phyloP scores from a whole-genome alignment of 2,329 filamentous ascomycete genomes.

The Amylocarpus encephaloides region DNA sequence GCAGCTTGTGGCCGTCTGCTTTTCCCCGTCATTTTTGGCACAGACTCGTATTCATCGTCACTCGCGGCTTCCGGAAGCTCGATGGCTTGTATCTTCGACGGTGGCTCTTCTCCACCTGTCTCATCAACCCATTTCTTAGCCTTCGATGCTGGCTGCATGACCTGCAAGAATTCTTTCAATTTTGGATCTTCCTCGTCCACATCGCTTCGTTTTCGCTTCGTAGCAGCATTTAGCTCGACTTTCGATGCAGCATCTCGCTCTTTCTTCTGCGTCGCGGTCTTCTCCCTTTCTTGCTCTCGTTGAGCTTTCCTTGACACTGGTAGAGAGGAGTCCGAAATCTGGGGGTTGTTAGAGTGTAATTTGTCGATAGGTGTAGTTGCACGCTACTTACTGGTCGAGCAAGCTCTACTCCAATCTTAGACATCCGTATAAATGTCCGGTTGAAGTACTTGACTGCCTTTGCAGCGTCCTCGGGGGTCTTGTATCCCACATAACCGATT shows the following conservation, averaged over 20 bases:
- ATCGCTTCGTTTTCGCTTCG: constrained; percentile 62
- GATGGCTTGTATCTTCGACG: constrained; percentile 36
- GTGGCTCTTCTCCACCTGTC: constrained; percentile 35
- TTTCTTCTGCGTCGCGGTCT: constrained; percentile 20
- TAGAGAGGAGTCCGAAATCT: constrained; percentile 34
- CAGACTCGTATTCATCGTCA: constrained; percentile 69
- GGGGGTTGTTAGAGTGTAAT: constrained; percentile 9
- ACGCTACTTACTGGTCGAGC: constrained; percentile 64
- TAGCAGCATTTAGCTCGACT: constrained; percentile 33
- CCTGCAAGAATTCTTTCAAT: constrained; percentile 76
- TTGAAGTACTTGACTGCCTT: constrained; percentile 93
- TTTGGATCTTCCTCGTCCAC: constrained; percentile 64
- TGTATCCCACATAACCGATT: constrained; percentile 95
- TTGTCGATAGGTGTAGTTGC: neutral
- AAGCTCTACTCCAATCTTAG: constrained; percentile 82
- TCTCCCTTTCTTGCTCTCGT: constrained; percentile 30
- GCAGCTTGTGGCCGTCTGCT: constrained; percentile 17
- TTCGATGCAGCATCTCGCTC: constrained; percentile 22
- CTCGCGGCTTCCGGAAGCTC: constrained; percentile 51
- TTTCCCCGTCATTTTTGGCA: constrained; percentile 46
- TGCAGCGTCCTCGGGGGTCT: constrained; percentile 69
- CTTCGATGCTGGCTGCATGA: constrained; percentile 67
- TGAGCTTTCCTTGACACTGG: constrained; percentile 35
- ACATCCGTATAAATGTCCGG: constrained; percentile 91
- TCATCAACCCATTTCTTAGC: constrained; percentile 56